phyloP scores from a whole-genome alignment of 176 grass and related monocot genomes.

The Alopecurus myosuroides region DNA sequence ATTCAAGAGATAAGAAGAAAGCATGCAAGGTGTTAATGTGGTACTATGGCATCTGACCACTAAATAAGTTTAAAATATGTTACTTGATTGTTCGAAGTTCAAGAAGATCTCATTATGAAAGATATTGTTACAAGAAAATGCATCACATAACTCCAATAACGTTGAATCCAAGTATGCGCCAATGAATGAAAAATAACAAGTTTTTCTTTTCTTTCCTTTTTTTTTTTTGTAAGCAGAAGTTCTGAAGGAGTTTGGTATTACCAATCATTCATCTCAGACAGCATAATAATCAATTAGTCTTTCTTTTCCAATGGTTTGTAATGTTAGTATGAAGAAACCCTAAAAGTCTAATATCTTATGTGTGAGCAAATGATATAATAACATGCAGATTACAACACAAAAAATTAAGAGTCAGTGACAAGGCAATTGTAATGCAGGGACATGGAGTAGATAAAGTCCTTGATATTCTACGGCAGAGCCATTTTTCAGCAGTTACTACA shows the following conservation, averaged over 20 bases:
- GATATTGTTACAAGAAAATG: not conserved
- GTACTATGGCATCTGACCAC: not conserved
- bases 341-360: not conserved
- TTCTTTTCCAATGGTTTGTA: not conserved
- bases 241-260: not conserved
- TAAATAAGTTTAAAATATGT: not conserved
- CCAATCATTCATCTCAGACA: not conserved
- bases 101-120: not conserved
- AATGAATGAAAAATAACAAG: not conserved
- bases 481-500: not conserved
- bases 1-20: not conserved
- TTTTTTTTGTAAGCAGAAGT: not conserved
- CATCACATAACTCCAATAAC: not conserved
- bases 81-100: not conserved
- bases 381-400: not conserved
- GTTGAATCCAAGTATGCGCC: not conserved
- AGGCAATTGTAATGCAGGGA: not conserved
- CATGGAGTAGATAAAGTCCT: not conserved
- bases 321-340: not conserved
- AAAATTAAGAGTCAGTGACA: not conserved
- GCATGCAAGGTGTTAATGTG: not conserved
- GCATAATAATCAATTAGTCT: not conserved
- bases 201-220: not conserved
- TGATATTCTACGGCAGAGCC: not conserved
- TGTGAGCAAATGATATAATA: not conserved